Evolutionary conservation across 1,284 basidiomycete species (phyloP).

Genomic region (Hypsizygus ulmarius): DNA sequence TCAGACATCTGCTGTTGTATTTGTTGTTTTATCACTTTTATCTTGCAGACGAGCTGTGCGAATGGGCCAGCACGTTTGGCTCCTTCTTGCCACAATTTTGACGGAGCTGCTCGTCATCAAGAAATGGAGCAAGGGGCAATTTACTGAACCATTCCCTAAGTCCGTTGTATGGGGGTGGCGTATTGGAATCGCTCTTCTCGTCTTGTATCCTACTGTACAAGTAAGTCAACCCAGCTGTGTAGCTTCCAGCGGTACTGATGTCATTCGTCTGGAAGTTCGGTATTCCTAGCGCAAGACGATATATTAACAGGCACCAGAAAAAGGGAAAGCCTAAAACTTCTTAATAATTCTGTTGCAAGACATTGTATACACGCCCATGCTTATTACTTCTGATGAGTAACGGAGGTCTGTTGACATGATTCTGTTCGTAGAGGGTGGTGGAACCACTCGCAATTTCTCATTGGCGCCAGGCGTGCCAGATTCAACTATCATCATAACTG

Average conservation of each 20-base stretch:
- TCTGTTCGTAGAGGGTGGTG: too few relatives aligned
- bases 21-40: constrained; percentile 4
- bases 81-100: constrained; percentile 75
- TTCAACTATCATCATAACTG: constrained; percentile 7
- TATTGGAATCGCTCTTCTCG: constrained; percentile 50
- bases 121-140: constrained; percentile 78
- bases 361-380: neutral
- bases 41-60: constrained; percentile 62
- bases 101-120: constrained; percentile 73
- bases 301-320: constrained; percentile 42
- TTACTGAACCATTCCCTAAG: constrained; percentile 59
- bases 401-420: neutral
- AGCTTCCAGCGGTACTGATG: constrained; percentile 13
- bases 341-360: constrained; percentile 19
- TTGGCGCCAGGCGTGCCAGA: neutral
- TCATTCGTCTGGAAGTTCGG: constrained; percentile 43
- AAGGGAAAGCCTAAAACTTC: constrained; percentile 37
- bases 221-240: constrained; percentile 37
- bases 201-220: constrained; percentile 66
- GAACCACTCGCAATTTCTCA: too few relatives aligned
- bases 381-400: neutral
- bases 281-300: constrained; percentile 44
- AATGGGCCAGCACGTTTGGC: constrained; percentile 86
- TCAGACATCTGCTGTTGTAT: neutral
- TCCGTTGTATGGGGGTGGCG: constrained; percentile 66